These are phyloP conservation scores for Penicillium frequentans DNA, from an alignment of 2,329 filamentous ascomycete genomes.

Conservation along the genomic window DNA sequence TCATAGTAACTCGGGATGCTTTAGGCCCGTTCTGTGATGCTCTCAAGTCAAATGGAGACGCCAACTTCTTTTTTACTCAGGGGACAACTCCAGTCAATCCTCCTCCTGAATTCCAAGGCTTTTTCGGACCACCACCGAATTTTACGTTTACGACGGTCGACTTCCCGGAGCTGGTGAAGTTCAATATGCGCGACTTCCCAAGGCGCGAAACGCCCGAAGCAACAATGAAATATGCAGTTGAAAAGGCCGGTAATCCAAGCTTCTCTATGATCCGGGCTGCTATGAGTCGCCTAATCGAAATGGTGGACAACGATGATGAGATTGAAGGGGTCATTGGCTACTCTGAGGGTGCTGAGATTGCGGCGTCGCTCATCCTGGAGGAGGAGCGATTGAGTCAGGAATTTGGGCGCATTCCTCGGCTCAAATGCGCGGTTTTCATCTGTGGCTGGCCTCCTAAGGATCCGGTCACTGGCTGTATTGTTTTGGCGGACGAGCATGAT, in stretches of 20 bases:
- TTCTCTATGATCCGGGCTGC: conserved; percentile 12
- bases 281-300: conserved; percentile 14
- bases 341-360: conserved; percentile 26
- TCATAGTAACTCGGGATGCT: neutral
- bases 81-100: conserved; percentile 13
- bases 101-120: conserved; percentile 13
- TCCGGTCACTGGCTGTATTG: conserved; percentile 11
- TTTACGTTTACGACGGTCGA: conserved; percentile 16
- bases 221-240: conserved; percentile 12
- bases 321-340: conserved; percentile 29
- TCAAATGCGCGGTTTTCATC: conserved; percentile 26
- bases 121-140: conserved; percentile 24
- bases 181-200: conserved; percentile 20
- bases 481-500: conserved; percentile 17
- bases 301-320: conserved; percentile 19
- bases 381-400: conserved; percentile 15
- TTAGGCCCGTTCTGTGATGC: conserved; percentile 19
- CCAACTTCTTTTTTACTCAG: conserved; percentile 19
- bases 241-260: conserved; percentile 14
- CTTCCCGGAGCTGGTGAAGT: conserved; percentile 2
- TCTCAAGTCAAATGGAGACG: conserved; percentile 11
- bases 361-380: conserved; percentile 24
- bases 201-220: conserved; percentile 19
- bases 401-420: conserved; percentile 13
- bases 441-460: conserved; percentile 23